Percentiles rank a stretch among this genome's conserved stretches.
Evolutionary conservation across 164 flowering plant genomes (phyloP).

Genomic region (Warburgia ugandensis): DNA sequence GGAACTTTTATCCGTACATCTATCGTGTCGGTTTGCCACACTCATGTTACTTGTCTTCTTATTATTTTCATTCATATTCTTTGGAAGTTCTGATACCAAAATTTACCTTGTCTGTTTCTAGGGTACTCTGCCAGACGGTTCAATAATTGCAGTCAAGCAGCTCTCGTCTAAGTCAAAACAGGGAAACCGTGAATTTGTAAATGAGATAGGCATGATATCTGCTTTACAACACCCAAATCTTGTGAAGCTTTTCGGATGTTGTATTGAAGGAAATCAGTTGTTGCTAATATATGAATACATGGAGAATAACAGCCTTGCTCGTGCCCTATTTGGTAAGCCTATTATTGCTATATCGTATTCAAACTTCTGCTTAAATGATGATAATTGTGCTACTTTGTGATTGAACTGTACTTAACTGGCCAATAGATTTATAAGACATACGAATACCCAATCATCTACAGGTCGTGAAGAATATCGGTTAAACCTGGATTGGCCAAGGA

Average conservation of each 20-base stretch:
- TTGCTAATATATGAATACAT: constrained; percentile 51
- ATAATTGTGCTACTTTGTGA: not conserved
- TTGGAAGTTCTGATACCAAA: not conserved
- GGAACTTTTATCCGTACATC: too few relatives aligned
- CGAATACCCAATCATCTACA: constrained; percentile 8
- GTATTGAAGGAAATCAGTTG: constrained; percentile 49
- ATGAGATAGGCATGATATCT: constrained; percentile 61
- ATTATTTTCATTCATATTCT: too few relatives aligned
- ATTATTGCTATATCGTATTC: too few relatives aligned
- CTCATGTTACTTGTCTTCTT: too few relatives aligned
- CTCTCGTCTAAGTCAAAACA: constrained; percentile 57
- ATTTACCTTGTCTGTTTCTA: not conserved
- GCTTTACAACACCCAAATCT: constrained; percentile 60
- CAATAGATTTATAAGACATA: too few relatives aligned
- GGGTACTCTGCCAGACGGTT: constrained; percentile 39
- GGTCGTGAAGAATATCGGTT: constrained; percentile 19
- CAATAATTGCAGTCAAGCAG: constrained; percentile 57
- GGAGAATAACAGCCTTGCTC: constrained; percentile 58
- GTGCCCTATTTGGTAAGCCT: constrained; percentile 47
- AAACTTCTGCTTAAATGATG: too few relatives aligned
- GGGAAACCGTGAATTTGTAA: constrained; percentile 64
- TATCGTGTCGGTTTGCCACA: too few relatives aligned
- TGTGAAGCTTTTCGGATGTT: constrained; percentile 50
- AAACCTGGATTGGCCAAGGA: constrained; percentile 36
- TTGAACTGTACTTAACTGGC: too few relatives aligned